These are phyloP conservation scores for Blastobotrys malaysiensis DNA, from an alignment of 1,139 yeast species.

Conservation along the genomic window DNA sequence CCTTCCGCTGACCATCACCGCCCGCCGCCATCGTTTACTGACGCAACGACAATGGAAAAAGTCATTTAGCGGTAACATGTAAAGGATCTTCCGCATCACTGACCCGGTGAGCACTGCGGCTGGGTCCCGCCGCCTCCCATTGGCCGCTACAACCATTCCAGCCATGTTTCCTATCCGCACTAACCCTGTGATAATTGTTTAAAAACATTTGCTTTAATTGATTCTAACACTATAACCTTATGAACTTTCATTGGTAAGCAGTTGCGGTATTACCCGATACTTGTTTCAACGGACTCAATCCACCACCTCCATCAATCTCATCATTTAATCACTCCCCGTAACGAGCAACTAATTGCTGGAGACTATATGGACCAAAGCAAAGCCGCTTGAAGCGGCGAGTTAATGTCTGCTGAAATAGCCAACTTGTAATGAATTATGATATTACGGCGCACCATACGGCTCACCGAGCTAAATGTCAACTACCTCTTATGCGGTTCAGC, in stretches of 20 bases:
- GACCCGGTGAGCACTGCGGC: not conserved
- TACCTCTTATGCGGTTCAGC: not conserved
- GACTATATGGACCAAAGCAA: too few species aligned
- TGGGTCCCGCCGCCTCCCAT: not conserved
- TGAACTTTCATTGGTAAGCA: too few species aligned
- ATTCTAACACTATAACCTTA: too few species aligned
- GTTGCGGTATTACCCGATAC: too few species aligned
- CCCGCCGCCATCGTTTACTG: not conserved
- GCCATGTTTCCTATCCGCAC: not conserved
- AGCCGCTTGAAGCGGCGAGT: too few species aligned
- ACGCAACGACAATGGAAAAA: not conserved
- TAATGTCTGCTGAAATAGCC: not conserved
- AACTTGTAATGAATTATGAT: not conserved
- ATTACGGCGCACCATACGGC: too few species aligned
- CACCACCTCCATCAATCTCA: too few species aligned
- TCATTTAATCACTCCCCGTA: too few species aligned
- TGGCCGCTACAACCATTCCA: not conserved
- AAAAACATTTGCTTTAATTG: too few species aligned
- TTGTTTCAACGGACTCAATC: too few species aligned
- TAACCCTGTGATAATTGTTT: too few species aligned
- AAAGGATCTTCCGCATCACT: not conserved
- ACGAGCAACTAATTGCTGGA: too few species aligned
- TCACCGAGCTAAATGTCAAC: not conserved
- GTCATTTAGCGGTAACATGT: not conserved
- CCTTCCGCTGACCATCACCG: not conserved